A percentile compares a stretch with the other conserved stretches of the same genome.
Conservation (phyloP, 495 filamentous ascomycete species). For the Aspergillus mulundensis region DNA sequence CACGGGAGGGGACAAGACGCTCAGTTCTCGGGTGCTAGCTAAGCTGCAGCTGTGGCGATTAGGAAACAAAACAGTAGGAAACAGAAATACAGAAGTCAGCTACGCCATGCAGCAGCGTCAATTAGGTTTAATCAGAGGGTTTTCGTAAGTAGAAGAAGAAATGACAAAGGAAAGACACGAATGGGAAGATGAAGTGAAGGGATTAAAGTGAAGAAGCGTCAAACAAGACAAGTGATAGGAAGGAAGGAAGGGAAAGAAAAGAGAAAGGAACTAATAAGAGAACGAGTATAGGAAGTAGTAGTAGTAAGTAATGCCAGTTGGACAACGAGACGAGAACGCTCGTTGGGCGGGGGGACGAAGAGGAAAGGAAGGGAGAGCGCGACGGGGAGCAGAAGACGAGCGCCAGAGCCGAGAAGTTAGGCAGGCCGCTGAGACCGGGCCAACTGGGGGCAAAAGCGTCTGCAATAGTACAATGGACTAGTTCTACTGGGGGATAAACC, state of each 20-base stretch:
- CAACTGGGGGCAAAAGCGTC: not conserved
- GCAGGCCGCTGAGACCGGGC: not conserved
- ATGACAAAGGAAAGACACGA: conserved; percentile 3
- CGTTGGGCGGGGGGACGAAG: conserved; percentile 17
- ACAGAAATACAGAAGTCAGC: conserved; percentile 5
- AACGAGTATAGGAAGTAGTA: conserved; percentile 8
- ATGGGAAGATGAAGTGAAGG: conserved; percentile 9
- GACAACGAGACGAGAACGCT: conserved; percentile 20
- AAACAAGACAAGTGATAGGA: conserved; percentile 13
- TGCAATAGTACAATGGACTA: not conserved
- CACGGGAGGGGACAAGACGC: conserved; percentile 3
- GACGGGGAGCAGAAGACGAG: conserved; percentile 4
- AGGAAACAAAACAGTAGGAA: conserved; percentile 9
- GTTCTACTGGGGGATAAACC: not conserved
- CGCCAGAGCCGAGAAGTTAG: not conserved
- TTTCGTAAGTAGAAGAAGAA: not conserved
- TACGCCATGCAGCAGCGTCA: conserved; percentile 15
- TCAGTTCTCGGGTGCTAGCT: conserved; percentile 12
- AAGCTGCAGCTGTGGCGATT: conserved; percentile 6
- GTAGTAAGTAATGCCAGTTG: conserved; percentile 13
- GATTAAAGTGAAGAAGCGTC: conserved; percentile 10
- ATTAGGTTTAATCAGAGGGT: conserved; percentile 1
- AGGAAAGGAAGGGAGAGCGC: conserved; percentile 6
- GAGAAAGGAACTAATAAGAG: conserved; percentile 8
- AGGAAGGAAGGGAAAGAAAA: conserved; percentile 9